Percentiles rank a stretch among this genome's conserved stretches.
Evolutionary conservation across 805 yeast genomes (phyloP).

Genomic region (Brettanomyces naardenensis): DNA sequence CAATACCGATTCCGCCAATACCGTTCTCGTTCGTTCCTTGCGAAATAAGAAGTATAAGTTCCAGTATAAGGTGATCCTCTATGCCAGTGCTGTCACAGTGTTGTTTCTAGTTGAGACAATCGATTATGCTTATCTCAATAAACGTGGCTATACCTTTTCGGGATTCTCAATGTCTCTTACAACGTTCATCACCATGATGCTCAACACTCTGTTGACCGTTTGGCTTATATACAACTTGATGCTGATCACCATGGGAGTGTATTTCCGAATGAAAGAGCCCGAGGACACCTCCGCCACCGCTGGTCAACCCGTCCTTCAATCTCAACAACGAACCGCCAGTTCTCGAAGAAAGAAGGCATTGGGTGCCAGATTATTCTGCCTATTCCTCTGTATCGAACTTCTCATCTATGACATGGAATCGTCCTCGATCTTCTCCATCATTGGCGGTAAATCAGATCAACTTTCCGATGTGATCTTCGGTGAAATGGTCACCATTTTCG

Average conservation of each 20-base stretch:
- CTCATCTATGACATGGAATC: conserved; percentile 23
- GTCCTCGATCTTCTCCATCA: conserved; percentile 21
- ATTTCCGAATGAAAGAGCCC: conserved; percentile 7
- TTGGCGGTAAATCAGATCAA: conserved; percentile 16
- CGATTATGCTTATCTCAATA: conserved; percentile 16
- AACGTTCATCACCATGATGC: conserved; percentile 14
- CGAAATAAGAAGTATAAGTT: conserved; percentile 15
- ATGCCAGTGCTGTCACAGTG: conserved; percentile 12
- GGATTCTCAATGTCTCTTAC: conserved; percentile 14
- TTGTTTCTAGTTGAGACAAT: conserved; percentile 12
- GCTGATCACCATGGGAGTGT: conserved; percentile 22
- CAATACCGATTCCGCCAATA: conserved; percentile 12
- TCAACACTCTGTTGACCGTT: conserved; percentile 18
- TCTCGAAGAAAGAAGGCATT: conserved; percentile 6
- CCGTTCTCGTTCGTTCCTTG: conserved; percentile 12
- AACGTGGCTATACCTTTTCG: conserved; percentile 19
- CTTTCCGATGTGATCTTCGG: conserved; percentile 17
- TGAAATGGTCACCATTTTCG: conserved; percentile 14
- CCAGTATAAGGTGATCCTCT: conserved; percentile 21
- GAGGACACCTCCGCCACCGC: neutral
- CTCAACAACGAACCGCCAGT: neutral
- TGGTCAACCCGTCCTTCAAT: neutral
- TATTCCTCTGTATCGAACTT: conserved; percentile 18
- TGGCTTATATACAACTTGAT: conserved; percentile 27
- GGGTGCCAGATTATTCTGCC: conserved; percentile 14